A percentile compares a stretch with the other conserved stretches of the same genome.
Evolutionary conservation across 2,329 filamentous ascomycete genomes (phyloP).

Genomic region (Cordyceps pruinosa): DNA sequence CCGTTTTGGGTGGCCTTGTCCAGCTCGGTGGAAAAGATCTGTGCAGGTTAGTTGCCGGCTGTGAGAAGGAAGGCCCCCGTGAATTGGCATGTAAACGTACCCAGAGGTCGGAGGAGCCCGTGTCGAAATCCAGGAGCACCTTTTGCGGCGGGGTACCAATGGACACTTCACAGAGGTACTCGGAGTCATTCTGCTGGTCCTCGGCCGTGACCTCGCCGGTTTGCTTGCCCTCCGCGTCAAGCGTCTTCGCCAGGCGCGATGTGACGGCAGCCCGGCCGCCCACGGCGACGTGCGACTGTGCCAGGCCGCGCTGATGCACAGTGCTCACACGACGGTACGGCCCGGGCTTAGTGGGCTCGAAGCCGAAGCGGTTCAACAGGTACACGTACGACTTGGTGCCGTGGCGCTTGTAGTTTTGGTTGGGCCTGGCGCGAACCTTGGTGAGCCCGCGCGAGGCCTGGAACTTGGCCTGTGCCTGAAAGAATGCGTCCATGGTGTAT

Average conservation of each 20-base stretch:
- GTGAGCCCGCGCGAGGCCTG: conserved; percentile 1
- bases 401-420: conserved; percentile 7
- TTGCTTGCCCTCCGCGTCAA: neutral
- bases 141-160: conserved; percentile 30
- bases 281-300: conserved; percentile 1
- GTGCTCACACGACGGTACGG: neutral
- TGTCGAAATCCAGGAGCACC: conserved; percentile 35
- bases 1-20: conserved; percentile 22
- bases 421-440: conserved; percentile 7
- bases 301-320: conserved; percentile 6
- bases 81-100: conserved; percentile 13
- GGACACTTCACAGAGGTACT: conserved; percentile 5
- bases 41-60: neutral
- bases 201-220: conserved; percentile 7
- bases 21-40: conserved; percentile 24
- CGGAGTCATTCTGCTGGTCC: conserved; percentile 10
- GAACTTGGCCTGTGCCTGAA: conserved; percentile 8
- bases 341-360: conserved; percentile 4
- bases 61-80: no score
- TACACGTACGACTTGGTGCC: conserved; percentile 10
- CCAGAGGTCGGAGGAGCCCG: conserved; percentile 35
- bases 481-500: conserved; percentile 1
- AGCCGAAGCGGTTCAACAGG: conserved; percentile 8
- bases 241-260: neutral
- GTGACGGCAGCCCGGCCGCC: neutral